Conservation (phyloP, 2,329 filamentous ascomycete genomes). For the Harringtonia lauricola region DNA sequence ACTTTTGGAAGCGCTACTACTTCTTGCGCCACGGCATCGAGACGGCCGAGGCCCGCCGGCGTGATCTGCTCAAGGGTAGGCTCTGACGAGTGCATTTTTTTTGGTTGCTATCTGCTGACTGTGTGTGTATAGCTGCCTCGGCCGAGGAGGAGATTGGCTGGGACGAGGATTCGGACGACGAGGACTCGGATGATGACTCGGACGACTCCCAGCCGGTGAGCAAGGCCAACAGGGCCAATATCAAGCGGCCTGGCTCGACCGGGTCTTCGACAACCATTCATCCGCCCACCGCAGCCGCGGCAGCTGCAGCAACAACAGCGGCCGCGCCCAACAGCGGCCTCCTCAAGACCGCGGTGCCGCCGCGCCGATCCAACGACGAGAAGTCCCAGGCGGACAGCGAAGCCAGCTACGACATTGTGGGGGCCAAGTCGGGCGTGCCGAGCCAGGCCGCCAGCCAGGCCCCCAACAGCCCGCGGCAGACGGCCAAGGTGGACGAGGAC, state of each 20-base stretch:
- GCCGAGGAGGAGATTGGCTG: constrained; percentile 61
- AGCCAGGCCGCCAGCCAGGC: constrained; percentile 74
- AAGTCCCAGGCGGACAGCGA: constrained; percentile 90
- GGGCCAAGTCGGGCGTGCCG: constrained; percentile 60
- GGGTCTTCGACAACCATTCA: constrained; percentile 52
- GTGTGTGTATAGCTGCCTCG: constrained; percentile 41
- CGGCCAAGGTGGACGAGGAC: constrained; percentile 40
- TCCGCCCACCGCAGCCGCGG: constrained; percentile 22
- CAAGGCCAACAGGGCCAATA: background rate
- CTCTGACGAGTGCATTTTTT: constrained; percentile 26
- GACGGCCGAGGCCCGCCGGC: constrained; percentile 78
- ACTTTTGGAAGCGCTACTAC: constrained; percentile 94
- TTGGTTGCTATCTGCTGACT: background rate
- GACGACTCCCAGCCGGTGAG: constrained; percentile 31
- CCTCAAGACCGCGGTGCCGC: constrained; percentile 49
- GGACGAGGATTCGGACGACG: constrained; percentile 44
- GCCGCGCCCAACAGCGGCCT: constrained; percentile 15
- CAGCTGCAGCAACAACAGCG: constrained; percentile 17
- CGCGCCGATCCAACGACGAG: constrained; percentile 72
- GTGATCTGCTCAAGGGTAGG: constrained; percentile 90
- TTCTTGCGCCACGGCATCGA: constrained; percentile 89
- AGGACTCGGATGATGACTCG: constrained; percentile 9
- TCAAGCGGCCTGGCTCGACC: constrained; percentile 33
- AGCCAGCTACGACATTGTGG: constrained; percentile 89
- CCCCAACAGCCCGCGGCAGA: constrained; percentile 52